Evolutionary conservation across 208 protist species (phyloP).

Genomic region (Angomonas ambiguus): DNA sequence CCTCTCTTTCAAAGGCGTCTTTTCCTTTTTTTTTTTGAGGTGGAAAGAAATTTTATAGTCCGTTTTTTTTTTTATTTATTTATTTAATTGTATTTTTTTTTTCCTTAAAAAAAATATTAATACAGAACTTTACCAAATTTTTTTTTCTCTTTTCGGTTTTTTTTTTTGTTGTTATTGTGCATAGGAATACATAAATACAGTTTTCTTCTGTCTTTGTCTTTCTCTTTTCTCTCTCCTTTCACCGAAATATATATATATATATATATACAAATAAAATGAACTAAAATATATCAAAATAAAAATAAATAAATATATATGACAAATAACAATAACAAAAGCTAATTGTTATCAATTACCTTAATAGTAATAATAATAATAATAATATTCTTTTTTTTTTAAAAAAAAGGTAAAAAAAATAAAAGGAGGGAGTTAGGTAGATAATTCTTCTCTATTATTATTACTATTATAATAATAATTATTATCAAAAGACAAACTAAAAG

Average conservation of each 20-base stretch:
- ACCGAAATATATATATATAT: no score
- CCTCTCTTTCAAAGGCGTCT: no score
- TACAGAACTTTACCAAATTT: no score
- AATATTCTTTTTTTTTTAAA: conserved; percentile 7
- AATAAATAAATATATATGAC: background rate
- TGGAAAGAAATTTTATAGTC: background rate
- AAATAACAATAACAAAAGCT: conserved; percentile 10
- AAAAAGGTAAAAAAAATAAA: conserved; percentile 12
- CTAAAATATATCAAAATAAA: no score
- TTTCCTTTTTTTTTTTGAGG: no score
- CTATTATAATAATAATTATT: background rate
- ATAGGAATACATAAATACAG: no score
- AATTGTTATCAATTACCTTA: background rate
- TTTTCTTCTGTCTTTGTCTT: no score
- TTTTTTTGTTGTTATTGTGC: no score
- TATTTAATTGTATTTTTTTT: background rate
- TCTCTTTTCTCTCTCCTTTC: no score
- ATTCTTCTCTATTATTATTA: conserved; percentile 2
- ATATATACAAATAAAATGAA: no score
- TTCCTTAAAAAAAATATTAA: background rate
- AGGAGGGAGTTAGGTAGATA: conserved; percentile 3
- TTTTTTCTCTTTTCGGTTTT: background rate
- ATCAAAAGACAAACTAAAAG: background rate
- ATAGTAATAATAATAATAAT: background rate
- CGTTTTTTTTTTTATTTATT: background rate